These are phyloP conservation scores for Suillus discolor DNA, from an alignment of 768 basidiomycete species.

Conservation along the genomic window DNA sequence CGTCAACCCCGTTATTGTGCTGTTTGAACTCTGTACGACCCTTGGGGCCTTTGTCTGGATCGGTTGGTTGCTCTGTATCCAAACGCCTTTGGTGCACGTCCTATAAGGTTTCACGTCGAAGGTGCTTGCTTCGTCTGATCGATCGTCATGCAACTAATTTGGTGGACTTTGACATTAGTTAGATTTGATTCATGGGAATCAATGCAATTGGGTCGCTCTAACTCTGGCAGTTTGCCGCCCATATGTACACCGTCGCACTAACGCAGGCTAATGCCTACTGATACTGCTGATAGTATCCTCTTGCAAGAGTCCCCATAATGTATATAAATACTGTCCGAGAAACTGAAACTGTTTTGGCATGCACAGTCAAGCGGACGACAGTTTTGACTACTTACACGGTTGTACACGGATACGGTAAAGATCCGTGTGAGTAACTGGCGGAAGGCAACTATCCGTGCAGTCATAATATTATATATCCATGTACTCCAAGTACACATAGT, in stretches of 20 bases:
- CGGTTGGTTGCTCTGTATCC: constrained; percentile 24
- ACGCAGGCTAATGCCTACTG: not conserved
- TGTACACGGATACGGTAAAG: no score
- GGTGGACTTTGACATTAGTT: constrained; percentile 12
- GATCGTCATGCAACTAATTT: not conserved
- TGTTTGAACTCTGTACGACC: constrained; percentile 24
- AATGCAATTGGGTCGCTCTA: not conserved
- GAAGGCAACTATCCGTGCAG: no score
- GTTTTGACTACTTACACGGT: no score
- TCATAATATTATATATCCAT: no score
- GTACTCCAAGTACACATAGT: no score
- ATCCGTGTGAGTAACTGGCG: no score
- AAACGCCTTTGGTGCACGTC: constrained; percentile 30
- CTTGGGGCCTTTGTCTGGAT: constrained; percentile 20
- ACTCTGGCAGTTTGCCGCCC: not conserved
- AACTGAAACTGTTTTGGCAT: no score
- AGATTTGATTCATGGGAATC: not conserved
- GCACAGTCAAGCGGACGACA: no score
- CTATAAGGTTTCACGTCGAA: constrained; percentile 13
- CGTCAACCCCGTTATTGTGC: constrained; percentile 24
- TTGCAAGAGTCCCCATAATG: no score
- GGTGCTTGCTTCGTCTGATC: not conserved
- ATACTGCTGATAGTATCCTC: not conserved
- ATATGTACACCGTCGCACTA: not conserved
- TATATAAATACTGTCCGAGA: no score